These are phyloP conservation scores for Bipolaris gigantea DNA, from an alignment of 2,329 filamentous ascomycete species.

Conservation along the genomic window DNA sequence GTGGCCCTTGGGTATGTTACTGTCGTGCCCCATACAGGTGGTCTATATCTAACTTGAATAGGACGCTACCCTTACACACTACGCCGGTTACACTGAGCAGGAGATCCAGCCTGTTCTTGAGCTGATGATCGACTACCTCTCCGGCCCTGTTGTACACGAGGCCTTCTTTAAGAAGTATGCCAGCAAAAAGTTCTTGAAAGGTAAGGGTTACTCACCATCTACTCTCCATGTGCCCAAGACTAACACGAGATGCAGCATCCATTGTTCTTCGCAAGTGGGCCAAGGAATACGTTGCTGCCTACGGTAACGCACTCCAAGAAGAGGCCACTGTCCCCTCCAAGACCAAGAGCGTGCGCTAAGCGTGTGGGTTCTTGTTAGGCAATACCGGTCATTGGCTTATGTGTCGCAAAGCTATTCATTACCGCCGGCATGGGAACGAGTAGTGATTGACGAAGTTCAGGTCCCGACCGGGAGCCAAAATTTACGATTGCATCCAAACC, in stretches of 20 bases:
- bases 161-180: constrained; percentile 99
- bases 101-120: constrained; percentile 91
- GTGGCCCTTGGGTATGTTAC: constrained; percentile 80
- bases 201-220: constrained; percentile 54
- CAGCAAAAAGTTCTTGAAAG: constrained; percentile 98
- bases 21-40: not conserved
- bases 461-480: constrained; percentile 15
- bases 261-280: constrained; percentile 92
- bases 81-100: constrained; percentile 89
- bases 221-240: not conserved
- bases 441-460: constrained; percentile 10
- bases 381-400: constrained; percentile 15
- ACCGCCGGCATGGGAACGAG: constrained; percentile 7
- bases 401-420: constrained; percentile 15
- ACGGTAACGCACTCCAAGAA: constrained; percentile 36
- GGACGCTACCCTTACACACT: constrained; percentile 85
- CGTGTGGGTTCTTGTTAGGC: constrained; percentile 22
- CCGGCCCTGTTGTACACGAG: constrained; percentile 85
- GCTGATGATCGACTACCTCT: constrained; percentile 96
- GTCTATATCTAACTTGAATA: constrained; percentile 41
- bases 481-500: constrained; percentile 25
- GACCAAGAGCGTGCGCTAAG: constrained; percentile 30
- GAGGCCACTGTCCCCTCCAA: constrained; percentile 23
- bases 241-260: constrained; percentile 65
- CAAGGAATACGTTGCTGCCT: constrained; percentile 64